A percentile compares a stretch with the other conserved stretches of the same genome.
phyloP scores from a whole-genome alignment of 2,329 filamentous ascomycete species.

The Ophiosphaerella narmari region DNA sequence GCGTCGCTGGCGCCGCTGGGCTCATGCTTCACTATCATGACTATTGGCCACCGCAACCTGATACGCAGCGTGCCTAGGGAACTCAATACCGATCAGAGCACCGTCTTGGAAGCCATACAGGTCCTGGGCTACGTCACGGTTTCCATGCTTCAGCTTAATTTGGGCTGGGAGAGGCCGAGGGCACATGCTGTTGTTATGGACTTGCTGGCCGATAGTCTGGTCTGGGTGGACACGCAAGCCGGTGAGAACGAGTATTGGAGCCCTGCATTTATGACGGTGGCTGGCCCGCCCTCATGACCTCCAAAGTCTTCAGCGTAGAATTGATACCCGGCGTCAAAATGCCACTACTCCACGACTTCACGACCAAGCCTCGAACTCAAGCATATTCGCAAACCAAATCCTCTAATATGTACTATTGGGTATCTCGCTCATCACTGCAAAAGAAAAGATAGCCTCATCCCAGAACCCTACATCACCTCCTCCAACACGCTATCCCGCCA shows the following conservation, averaged over 20 bases:
- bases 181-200: constrained; percentile 92
- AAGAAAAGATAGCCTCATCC: no score
- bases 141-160: constrained; percentile 83
- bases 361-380: no score
- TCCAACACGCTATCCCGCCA: constrained; percentile 3
- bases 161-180: constrained; percentile 82
- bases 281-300: not conserved
- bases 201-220: constrained; percentile 81
- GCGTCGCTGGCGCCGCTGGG: constrained; percentile 85
- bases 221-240: constrained; percentile 90
- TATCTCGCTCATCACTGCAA: no score
- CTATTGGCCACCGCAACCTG: constrained; percentile 81
- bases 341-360: no score
- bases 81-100: constrained; percentile 90
- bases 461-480: not conserved
- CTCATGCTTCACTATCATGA: constrained; percentile 82
- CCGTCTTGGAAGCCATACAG: constrained; percentile 88
- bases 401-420: no score
- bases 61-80: constrained; percentile 94
- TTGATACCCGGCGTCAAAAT: no score
- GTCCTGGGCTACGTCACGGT: constrained; percentile 88
- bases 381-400: no score
- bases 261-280: constrained; percentile 68
- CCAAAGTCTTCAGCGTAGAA: no score
- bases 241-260: constrained; percentile 94